Evolutionary conservation across 257 asterid genomes (phyloP).

Genomic region (Przewalskia tangutica): DNA sequence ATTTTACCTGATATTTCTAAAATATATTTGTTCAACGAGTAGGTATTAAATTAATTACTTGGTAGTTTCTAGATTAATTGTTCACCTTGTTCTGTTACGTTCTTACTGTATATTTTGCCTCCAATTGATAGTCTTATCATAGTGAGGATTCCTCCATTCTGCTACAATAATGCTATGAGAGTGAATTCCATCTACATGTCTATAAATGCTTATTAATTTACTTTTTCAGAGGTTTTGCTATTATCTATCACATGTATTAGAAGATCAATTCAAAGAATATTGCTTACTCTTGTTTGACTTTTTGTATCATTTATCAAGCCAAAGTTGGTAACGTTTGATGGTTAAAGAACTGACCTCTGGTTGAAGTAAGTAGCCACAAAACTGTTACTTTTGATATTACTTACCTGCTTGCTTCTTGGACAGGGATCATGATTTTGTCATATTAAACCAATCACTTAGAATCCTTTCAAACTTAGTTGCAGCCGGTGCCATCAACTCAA

Average conservation of each 20-base stretch:
- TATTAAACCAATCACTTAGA: constrained; percentile 68
- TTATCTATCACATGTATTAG: neutral
- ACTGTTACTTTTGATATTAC: neutral
- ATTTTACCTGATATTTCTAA: neutral
- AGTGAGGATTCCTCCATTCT: neutral
- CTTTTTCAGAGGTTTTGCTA: neutral
- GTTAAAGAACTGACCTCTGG: neutral
- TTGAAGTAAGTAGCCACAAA: neutral
- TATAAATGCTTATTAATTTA: neutral
- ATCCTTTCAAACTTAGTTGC: constrained; percentile 74
- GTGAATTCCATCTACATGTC: neutral
- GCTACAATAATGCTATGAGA: neutral
- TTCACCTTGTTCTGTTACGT: neutral
- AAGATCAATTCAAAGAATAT: neutral
- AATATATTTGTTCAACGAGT: neutral
- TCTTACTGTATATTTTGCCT: neutral
- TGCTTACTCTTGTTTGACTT: neutral
- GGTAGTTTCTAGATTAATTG: neutral
- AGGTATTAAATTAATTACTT: neutral
- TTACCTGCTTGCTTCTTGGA: constrained; percentile 1
- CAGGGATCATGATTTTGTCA: constrained; percentile 64
- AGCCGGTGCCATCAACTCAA: constrained; percentile 64
- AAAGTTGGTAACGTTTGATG: neutral
- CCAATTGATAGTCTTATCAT: neutral
- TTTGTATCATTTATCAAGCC: neutral